Evolutionary conservation across 306 rosid genomes (phyloP).

Genomic region (Leucaena leucocephala): DNA sequence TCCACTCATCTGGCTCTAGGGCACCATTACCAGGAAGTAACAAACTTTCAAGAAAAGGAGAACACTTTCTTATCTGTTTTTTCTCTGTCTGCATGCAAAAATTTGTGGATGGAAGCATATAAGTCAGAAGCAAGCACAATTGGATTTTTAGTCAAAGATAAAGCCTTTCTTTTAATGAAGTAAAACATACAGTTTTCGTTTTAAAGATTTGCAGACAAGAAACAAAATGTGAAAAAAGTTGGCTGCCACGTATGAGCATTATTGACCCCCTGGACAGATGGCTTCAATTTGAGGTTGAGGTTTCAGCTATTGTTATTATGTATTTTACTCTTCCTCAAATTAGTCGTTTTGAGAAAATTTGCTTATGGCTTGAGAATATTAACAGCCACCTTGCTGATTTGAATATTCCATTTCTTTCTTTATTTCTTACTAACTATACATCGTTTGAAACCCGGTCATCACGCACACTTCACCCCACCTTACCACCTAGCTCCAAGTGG

Average conservation of each 20-base stretch:
- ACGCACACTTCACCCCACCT: too few species aligned
- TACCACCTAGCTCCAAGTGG: too few species aligned
- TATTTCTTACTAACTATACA: too few species aligned
- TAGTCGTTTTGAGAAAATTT: too few species aligned
- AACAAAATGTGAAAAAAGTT: neutral
- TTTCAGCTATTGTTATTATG: neutral
- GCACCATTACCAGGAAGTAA: slow-evolving; percentile 45
- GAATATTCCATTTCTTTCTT: neutral
- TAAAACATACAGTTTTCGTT: neutral
- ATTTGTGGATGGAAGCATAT: slow-evolving; percentile 5
- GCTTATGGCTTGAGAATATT: neutral
- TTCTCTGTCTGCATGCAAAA: slow-evolving; percentile 50
- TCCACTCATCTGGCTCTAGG: slow-evolving; percentile 68
- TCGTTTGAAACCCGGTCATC: too few species aligned
- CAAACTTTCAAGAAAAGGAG: slow-evolving; percentile 82
- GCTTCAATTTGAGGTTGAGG: neutral
- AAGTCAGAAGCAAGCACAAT: neutral
- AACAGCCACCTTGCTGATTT: neutral
- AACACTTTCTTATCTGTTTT: slow-evolving; percentile 63
- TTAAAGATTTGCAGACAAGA: neutral
- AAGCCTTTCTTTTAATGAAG: neutral
- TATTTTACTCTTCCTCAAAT: neutral
- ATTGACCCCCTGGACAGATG: neutral
- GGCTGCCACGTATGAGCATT: neutral
- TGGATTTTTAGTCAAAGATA: neutral